These are phyloP conservation scores for Solanum hybrid DNA, from an alignment of 305 asterid species.

Conservation along the genomic window DNA sequence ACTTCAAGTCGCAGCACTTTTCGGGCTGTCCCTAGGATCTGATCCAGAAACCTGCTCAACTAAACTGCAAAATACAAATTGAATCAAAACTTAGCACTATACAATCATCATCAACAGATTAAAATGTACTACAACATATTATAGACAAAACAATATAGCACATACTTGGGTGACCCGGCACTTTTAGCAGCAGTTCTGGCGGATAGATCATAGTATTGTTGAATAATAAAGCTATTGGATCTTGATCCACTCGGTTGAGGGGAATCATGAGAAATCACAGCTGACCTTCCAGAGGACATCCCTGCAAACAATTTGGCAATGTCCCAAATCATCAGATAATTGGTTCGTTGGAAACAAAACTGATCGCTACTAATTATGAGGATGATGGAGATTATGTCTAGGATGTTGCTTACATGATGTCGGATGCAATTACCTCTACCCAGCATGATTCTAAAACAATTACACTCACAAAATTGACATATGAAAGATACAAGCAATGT, in stretches of 20 bases:
- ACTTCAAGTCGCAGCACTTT: no score
- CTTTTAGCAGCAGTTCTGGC: slow-evolving; percentile 6
- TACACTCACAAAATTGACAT: not conserved
- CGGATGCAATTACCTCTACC: not conserved
- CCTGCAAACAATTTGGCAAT: slow-evolving; percentile 14
- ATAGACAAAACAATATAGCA: not conserved
- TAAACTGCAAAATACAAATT: slow-evolving; percentile 19
- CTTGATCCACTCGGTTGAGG: slow-evolving; percentile 7
- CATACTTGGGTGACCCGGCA: slow-evolving; percentile 29
- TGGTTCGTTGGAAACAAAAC: not conserved
- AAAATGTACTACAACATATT: not conserved
- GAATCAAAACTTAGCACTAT: slow-evolving; percentile 1
- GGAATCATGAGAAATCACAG: slow-evolving; percentile 16
- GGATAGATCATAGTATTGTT: slow-evolving; percentile 15
- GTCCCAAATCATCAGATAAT: not conserved
- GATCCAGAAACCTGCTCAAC: slow-evolving; percentile 15
- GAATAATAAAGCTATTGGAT: slow-evolving; percentile 11
- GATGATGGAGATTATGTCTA: no score
- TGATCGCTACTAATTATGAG: not conserved
- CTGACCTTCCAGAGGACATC: slow-evolving; percentile 22
- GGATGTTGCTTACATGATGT: no score
- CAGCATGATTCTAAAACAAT: not conserved
- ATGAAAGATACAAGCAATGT: not conserved
- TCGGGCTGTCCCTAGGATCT: no score
- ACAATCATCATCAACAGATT: not conserved